Percentiles rank a stretch among this genome's conserved stretches.
phyloP scores from a whole-genome alignment of 129 eudicot genomes.

The Mikania micrantha region DNA sequence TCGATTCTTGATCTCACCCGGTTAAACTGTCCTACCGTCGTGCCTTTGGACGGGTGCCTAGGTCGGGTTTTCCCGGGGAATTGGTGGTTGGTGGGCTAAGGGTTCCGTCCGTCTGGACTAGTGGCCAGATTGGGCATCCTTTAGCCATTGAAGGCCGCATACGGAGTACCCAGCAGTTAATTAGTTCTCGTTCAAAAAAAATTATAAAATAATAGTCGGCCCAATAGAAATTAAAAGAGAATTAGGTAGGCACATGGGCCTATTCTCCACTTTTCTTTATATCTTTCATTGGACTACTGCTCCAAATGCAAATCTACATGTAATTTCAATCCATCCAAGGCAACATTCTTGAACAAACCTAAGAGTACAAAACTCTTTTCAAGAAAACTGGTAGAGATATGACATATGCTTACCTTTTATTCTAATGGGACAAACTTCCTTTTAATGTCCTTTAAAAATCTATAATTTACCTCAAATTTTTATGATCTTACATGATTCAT shows the following conservation, averaged over 20 bases:
- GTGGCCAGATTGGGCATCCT: too few relatives aligned
- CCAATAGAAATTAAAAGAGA: constrained; percentile 16
- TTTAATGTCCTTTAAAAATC: neutral
- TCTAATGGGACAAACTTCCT: constrained; percentile 19
- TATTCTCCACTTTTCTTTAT: constrained; percentile 6
- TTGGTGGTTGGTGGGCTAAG: too few relatives aligned
- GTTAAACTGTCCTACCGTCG: too few relatives aligned
- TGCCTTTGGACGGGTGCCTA: too few relatives aligned
- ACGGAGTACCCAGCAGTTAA: too few relatives aligned
- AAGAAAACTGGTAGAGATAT: constrained; percentile 27
- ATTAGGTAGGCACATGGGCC: constrained; percentile 37
- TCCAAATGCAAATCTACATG: constrained; percentile 16
- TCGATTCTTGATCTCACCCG: too few relatives aligned
- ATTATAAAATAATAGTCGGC: neutral
- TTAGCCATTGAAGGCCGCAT: too few relatives aligned
- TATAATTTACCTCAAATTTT: neutral
- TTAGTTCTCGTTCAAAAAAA: too few relatives aligned
- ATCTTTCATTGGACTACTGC: constrained; percentile 15
- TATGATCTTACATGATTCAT: neutral
- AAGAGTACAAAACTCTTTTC: constrained; percentile 22
- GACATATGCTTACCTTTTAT: constrained; percentile 26
- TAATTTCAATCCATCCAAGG: constrained; percentile 19
- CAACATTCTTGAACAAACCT: constrained; percentile 33
- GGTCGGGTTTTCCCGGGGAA: too few relatives aligned
- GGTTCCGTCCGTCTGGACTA: too few relatives aligned